Evolutionary conservation across 1,284 basidiomycete species (phyloP), one percentile per base, ranked within the genome.

Genomic region (Heterobasidion irregulare): DNA sequence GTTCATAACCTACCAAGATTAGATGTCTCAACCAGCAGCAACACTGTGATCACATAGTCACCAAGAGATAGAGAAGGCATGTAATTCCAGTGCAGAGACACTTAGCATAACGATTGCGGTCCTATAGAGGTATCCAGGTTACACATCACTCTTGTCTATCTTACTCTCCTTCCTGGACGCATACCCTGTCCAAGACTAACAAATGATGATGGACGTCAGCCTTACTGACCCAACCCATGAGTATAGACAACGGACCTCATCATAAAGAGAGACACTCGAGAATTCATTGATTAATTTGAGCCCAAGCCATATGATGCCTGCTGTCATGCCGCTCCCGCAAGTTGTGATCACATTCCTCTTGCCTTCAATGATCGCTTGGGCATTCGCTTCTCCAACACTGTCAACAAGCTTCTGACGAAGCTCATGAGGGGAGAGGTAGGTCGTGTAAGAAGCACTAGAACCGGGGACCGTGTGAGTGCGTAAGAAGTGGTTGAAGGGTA

Each of bases 311-410:
- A 98, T 77, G 6, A 97, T 76, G 6, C 84, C 92, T 2, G 97
- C 97, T 12, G 95, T 98, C 97, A 99, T 99, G 15, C 97, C 97
- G 63, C 89, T 93, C 49, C 93, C 94, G 71, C 93, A 96, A 56
- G 78, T 86, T 33, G 89, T 82, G 10, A 86, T 78, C 43, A 93
- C 79, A 18, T 72, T 67, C 54, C 77, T 72, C 56, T 82, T 70
- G 9, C 88, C 88, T 2, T 73, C 68, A 50, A 87, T 69, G 15
- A 94, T 74, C 47, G 73, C 66, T 41, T 78, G 68, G 53, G 82
- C 78, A 55, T 75, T 70, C 52, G 82, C 76, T 46, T 67, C 63
- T 36, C 88, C 87, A 36, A 94, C 71, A 8, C 79, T 76, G 26
- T 78, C 70, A 43, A 79, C 72, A 33, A 96, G 73, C n/a, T 78